Evolutionary conservation across 1,139 yeast genomes (phyloP).

Genomic region (Yarrowia galli): DNA sequence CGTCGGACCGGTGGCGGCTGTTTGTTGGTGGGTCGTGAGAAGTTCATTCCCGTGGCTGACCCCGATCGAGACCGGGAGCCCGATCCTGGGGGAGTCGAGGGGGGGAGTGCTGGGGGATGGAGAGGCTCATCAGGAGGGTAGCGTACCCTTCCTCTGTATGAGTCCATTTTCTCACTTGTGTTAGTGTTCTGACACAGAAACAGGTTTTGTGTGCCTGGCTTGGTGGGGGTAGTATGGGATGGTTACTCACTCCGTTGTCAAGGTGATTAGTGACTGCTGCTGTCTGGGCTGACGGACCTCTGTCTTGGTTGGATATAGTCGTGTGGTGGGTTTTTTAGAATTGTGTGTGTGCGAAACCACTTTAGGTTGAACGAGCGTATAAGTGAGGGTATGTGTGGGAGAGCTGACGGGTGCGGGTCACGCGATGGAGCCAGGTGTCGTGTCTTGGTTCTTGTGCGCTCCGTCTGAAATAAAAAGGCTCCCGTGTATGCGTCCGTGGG

Average conservation of each 20-base stretch:
- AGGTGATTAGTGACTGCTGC: no score
- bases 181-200: neutral
- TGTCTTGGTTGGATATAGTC: neutral
- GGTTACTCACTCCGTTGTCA: constrained; percentile 28
- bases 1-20: constrained; percentile 1
- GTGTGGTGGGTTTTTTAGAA: constrained; percentile 19
- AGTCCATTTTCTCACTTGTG: constrained; percentile 36
- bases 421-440: no score
- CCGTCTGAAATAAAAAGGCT: no score
- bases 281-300: no score
- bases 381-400: no score
- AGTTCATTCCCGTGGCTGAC: constrained; percentile 17
- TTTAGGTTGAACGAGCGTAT: constrained; percentile 20
- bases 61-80: constrained; percentile 16
- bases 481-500: no score
- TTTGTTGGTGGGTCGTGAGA: constrained; percentile 21
- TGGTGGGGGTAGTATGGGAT: neutral
- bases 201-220: no score
- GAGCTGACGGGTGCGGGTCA: no score
- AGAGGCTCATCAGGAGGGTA: constrained; percentile 31
- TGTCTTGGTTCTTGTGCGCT: no score
- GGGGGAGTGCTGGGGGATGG: constrained; percentile 25
- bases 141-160: constrained; percentile 38
- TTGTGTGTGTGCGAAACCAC: neutral
- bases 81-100: constrained; percentile 16